Base-by-base conservation (phyloP, 345 rosid genomes). In the Noccaea caerulescens region DNA sequence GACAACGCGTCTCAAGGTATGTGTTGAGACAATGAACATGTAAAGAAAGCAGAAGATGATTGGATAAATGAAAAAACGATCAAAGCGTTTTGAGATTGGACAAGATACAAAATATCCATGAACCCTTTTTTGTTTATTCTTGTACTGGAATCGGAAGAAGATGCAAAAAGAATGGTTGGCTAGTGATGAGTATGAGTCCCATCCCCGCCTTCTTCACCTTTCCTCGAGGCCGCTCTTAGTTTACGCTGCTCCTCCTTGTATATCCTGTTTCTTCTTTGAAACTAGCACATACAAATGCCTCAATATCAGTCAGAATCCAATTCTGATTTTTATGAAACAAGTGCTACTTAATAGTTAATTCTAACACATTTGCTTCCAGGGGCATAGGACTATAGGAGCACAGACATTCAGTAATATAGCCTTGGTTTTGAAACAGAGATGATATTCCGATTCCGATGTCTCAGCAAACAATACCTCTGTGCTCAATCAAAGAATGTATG, bases 181-280 rank as follows among this genome's bases (percentile, higher is more conserved):
- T 68, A 77, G 13, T 87, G 96, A 77, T 78, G 84, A 27, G 59
- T 39, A 43, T 58, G 77, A 76, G 68, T 57, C 9, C 72, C 87
- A 39, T 79, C 89, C 30, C 65, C 91, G 2, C 69, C 88, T 0
- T 80, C 84, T 62, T 81, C 85, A 57, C 23, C 80, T 69, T 87
- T 88, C 52, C 82, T 84, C 0, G 87, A 77, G 37, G 93, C 96
- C n/a, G 99, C 93, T 58, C 97, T 80, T 69, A 91, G 73, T 69
- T 89, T 88, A 23, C 97, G 97, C 80, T 94, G 93, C 80, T 94
- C 99, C 82, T 94, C 99, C 81, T 94, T 94, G 81, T 94, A 94
- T 58, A 94, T 85, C 43, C 96, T 84, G 70, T 94, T 94, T 74
- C 99, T 88, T 53, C 99, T 81, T 74, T 89, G 90, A 75, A 91